Evolutionary conservation across 1,284 basidiomycete genomes (phyloP).

Genomic region (Pseudozyma pruni): DNA sequence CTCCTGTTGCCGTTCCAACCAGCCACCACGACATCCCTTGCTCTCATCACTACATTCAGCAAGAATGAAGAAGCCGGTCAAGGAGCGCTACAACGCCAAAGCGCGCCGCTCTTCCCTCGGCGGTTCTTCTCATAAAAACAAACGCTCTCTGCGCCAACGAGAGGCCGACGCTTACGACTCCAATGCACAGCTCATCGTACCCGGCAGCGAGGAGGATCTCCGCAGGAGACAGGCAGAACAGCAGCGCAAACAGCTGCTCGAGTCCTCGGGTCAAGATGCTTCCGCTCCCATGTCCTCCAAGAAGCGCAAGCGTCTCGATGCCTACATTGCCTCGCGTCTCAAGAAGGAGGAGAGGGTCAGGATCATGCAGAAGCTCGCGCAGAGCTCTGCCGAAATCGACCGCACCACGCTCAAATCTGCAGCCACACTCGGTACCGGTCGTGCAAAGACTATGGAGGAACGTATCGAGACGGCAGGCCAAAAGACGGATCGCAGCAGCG

Average conservation of each 20-base stretch:
- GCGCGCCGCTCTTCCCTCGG: conserved; percentile 61
- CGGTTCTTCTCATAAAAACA: conserved; percentile 64
- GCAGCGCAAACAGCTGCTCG: conserved; percentile 47
- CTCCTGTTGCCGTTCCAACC: background rate
- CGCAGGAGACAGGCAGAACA: conserved; percentile 37
- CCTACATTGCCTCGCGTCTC: conserved; percentile 66
- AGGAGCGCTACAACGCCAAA: conserved; percentile 65
- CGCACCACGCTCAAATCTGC: conserved; percentile 60
- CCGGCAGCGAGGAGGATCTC: conserved; percentile 48
- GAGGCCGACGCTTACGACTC: conserved; percentile 45
- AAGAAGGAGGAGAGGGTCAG: conserved; percentile 65
- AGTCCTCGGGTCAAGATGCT: conserved; percentile 49
- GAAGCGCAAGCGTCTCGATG: conserved; percentile 68
- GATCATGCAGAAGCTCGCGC: conserved; percentile 62
- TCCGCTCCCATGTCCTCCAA: conserved; percentile 61
- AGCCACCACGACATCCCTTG: background rate
- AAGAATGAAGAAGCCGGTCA: conserved; percentile 45
- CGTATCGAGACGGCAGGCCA: conserved; percentile 54
- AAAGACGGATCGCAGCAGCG: conserved; percentile 20
- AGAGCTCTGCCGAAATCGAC: conserved; percentile 61
- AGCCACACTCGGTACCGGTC: conserved; percentile 63
- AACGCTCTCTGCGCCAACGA: conserved; percentile 49
- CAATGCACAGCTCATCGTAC: conserved; percentile 61
- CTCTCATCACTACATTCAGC: background rate
- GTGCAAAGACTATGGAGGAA: conserved; percentile 53